Conservation (phyloP, 1,284 basidiomycete genomes). For the Cutaneotrichosporon sp. region DNA sequence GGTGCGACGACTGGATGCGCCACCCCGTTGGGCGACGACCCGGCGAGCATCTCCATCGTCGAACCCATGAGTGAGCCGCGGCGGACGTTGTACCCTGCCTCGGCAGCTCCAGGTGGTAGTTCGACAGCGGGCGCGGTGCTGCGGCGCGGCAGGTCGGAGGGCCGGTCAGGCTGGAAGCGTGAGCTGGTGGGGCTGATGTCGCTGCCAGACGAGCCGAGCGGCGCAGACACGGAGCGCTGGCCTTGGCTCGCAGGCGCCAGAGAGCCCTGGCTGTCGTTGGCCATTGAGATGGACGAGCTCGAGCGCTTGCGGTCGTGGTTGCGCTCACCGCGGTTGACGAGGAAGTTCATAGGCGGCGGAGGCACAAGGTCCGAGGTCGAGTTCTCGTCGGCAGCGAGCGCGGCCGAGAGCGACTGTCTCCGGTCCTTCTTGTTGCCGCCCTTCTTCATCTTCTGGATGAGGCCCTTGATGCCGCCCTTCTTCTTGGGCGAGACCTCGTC, state of each 20-base stretch:
- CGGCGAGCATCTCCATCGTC: conserved; percentile 38
- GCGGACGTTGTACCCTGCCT: conserved; percentile 12
- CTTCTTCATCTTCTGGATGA: conserved; percentile 69
- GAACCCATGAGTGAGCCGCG: conserved; percentile 29
- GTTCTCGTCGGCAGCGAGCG: conserved; percentile 15
- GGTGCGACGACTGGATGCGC: conserved; percentile 7
- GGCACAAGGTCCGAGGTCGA: conserved; percentile 66
- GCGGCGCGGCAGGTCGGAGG: conserved; percentile 11
- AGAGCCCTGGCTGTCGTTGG: conserved; percentile 24
- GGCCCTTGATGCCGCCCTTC: conserved; percentile 75
- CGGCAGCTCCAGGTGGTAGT: conserved; percentile 22
- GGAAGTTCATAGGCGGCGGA: conserved; percentile 79
- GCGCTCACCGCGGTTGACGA: conserved; percentile 62
- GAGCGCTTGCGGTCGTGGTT: conserved; percentile 37
- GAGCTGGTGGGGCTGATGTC: conserved; percentile 45
- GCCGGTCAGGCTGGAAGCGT: conserved; percentile 29
- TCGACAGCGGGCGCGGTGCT: conserved; percentile 20
- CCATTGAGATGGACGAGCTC: conserved; percentile 39
- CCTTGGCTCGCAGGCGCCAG: background rate
- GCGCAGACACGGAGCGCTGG: conserved; percentile 47
- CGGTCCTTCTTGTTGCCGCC: conserved; percentile 54
- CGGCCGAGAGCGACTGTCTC: conserved; percentile 64
- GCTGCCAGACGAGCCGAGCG: conserved; percentile 25
- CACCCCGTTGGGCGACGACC: conserved; percentile 3
- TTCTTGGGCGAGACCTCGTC: conserved; percentile 59